phyloP scores from a whole-genome alignment of 257 asterid genomes.

The Solanum dulcamara region DNA sequence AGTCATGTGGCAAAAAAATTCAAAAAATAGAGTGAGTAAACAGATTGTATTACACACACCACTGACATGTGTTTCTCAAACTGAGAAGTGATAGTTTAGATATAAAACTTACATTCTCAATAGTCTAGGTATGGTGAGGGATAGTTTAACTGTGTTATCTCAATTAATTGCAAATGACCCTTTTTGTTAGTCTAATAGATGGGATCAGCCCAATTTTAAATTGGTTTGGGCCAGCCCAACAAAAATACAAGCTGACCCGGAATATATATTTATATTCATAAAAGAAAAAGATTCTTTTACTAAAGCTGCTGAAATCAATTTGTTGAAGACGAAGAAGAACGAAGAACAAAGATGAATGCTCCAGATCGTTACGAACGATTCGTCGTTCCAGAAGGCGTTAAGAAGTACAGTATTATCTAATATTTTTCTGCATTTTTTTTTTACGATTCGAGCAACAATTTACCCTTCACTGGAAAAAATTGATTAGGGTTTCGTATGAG shows the following conservation, averaged over 20 bases:
- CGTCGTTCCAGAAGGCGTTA: conserved; percentile 86
- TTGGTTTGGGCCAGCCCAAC: not conserved
- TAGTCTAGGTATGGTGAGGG: too few relatives aligned
- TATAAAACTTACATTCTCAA: too few relatives aligned
- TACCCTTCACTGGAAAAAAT: not conserved
- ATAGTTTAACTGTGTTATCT: too few relatives aligned
- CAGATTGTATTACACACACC: too few relatives aligned
- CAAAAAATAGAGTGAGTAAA: too few relatives aligned
- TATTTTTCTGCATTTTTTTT: not conserved
- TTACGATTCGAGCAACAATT: not conserved
- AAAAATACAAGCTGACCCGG: not conserved
- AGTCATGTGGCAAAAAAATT: too few relatives aligned
- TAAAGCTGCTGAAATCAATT: not conserved
- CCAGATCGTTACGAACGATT: conserved; percentile 91
- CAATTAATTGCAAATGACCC: too few relatives aligned
- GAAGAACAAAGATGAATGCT: conserved; percentile 17
- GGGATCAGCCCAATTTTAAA: not conserved
- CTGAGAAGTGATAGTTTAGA: too few relatives aligned
- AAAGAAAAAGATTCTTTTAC: not conserved
- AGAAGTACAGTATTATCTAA: conserved; percentile 24
- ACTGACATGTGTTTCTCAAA: too few relatives aligned
- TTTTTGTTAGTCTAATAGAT: not conserved
- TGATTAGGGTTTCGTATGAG: conserved; percentile 76
- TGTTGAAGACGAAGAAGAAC: not conserved
- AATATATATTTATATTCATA: too few relatives aligned